Conservation (phyloP, 2,329 filamentous ascomycete genomes). For the Orbilia oligospora region DNA sequence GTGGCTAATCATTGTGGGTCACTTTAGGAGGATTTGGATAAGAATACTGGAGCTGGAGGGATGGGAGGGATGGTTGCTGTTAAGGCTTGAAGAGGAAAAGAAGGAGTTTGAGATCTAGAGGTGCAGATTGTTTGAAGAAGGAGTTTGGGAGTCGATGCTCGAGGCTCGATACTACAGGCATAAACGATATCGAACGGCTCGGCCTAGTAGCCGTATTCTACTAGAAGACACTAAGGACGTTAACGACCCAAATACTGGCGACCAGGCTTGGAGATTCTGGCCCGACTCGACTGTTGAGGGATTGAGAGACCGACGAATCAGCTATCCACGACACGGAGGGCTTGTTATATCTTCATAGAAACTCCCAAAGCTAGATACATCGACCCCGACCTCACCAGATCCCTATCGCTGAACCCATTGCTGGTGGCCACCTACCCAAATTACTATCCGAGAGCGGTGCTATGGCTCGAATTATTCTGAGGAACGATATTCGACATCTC, state of each 20-base stretch:
- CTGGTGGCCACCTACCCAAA: too few relatives aligned
- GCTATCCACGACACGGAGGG: too few relatives aligned
- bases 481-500: too few relatives aligned
- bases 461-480: too few relatives aligned
- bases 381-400: too few relatives aligned
- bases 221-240: neutral
- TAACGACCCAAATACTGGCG: neutral
- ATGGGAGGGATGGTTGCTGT: conserved; percentile 66
- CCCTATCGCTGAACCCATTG: too few relatives aligned
- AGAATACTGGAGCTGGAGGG: conserved; percentile 66
- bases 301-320: too few relatives aligned
- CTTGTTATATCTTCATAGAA: too few relatives aligned
- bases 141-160: conserved; percentile 2
- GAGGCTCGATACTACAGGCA: neutral
- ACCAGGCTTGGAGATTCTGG: neutral
- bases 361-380: too few relatives aligned
- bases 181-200: neutral
- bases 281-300: too few relatives aligned
- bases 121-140: conserved; percentile 7
- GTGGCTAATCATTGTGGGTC: conserved; percentile 2
- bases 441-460: too few relatives aligned
- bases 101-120: neutral
- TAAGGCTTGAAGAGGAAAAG: conserved; percentile 66
- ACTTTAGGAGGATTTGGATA: conserved; percentile 71
- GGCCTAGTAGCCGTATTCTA: neutral